These are phyloP conservation scores for Wickerhamiella kurtzmanii DNA, from an alignment of 805 yeast genomes.

Conservation along the genomic window DNA sequence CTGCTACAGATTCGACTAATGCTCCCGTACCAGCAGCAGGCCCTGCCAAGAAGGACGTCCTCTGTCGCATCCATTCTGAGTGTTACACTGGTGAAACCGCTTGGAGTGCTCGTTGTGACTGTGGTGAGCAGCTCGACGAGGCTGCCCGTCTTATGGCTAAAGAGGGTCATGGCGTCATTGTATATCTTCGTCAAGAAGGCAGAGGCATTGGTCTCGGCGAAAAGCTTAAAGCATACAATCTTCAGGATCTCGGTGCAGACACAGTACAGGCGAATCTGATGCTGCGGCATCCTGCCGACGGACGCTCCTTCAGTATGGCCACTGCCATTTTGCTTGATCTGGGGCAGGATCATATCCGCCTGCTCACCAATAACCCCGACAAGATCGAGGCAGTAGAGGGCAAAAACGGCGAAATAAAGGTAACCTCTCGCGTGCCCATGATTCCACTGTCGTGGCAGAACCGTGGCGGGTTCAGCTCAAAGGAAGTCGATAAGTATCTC, in stretches of 20 bases:
- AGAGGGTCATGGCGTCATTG: conserved; percentile 84
- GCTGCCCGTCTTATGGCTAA: conserved; percentile 89
- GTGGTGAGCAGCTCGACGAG: conserved; percentile 98
- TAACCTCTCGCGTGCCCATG: conserved; percentile 89
- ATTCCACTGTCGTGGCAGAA: conserved; percentile 84
- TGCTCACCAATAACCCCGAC: conserved; percentile 92
- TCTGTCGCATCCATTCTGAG: conserved; percentile 89
- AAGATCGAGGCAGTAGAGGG: conserved; percentile 93
- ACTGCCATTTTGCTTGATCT: conserved; percentile 83
- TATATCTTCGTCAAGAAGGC: conserved; percentile 93
- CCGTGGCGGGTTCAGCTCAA: conserved; percentile 57
- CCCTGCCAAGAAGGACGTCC: conserved; percentile 23
- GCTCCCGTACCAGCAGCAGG: too few relatives aligned
- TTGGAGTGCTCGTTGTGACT: conserved; percentile 97
- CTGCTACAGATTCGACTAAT: too few relatives aligned
- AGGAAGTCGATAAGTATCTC: conserved; percentile 84
- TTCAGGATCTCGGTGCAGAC: conserved; percentile 97
- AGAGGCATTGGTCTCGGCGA: conserved; percentile 98
- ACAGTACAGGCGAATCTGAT: conserved; percentile 91
- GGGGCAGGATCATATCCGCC: conserved; percentile 54
- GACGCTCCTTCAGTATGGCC: conserved; percentile 85
- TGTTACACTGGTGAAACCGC: conserved; percentile 99
- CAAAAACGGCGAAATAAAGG: conserved; percentile 54
- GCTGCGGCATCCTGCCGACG: conserved; percentile 94
- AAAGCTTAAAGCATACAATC: conserved; percentile 87